Percentiles rank a stretch among this genome's conserved stretches.
Conservation (phyloP, 371 early-diverging fungal species). For the Syncephalastrum contaminatum region DNA sequence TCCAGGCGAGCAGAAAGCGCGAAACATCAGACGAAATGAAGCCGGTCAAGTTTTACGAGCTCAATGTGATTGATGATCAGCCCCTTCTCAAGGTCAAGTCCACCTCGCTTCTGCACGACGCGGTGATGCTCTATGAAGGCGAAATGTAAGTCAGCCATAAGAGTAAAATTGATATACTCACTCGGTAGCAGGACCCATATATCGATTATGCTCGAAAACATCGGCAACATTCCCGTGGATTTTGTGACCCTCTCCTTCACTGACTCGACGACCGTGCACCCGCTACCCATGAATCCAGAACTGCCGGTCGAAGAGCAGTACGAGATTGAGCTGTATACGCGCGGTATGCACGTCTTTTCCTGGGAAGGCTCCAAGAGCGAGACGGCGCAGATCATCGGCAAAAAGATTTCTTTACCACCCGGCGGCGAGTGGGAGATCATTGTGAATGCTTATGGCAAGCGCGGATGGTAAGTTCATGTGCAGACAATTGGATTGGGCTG, state of each 20-base stretch:
- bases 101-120: constrained; percentile 60
- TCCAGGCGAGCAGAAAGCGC: constrained; percentile 24
- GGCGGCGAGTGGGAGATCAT: constrained; percentile 55
- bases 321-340: constrained; percentile 72
- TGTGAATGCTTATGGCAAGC: constrained; percentile 79
- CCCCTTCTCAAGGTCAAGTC: constrained; percentile 65
- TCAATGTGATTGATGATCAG: constrained; percentile 67
- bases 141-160: constrained; percentile 55
- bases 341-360: constrained; percentile 63
- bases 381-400: constrained; percentile 27
- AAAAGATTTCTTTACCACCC: constrained; percentile 51
- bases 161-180: neutral
- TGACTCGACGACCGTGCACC: constrained; percentile 56
- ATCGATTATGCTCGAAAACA: constrained; percentile 69
- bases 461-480: constrained; percentile 55
- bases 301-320: constrained; percentile 71
- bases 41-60: constrained; percentile 42
- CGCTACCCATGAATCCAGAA: constrained; percentile 44
- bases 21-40: constrained; percentile 19
- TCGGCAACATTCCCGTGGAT: constrained; percentile 68
- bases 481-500: neutral
- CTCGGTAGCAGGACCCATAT: constrained; percentile 47
- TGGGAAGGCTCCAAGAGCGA: constrained; percentile 53
- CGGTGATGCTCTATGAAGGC: constrained; percentile 81
- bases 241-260: constrained; percentile 67